Conservation (phyloP, 1,284 basidiomycete genomes). For the Apiotrichum akiyoshidainum region DNA sequence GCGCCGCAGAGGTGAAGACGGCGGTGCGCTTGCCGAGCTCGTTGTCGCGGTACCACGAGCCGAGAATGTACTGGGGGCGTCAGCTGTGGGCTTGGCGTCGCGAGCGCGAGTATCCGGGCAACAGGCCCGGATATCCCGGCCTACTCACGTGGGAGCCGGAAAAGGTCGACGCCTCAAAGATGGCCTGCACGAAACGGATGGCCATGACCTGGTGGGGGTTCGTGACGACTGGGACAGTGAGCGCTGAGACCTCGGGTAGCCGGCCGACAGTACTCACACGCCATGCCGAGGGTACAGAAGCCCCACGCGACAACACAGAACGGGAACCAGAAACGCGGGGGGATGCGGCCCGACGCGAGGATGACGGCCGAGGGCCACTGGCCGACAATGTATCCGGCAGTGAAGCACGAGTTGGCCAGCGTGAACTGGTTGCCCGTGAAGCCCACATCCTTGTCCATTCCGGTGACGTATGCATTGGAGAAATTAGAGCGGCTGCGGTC, state of each 20-base stretch:
- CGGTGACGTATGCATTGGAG: constrained; percentile 31
- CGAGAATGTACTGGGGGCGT: constrained; percentile 37
- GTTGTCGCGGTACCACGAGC: constrained; percentile 44
- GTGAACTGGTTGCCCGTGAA: constrained; percentile 28
- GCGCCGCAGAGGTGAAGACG: constrained; percentile 40
- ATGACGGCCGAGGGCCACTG: constrained; percentile 38
- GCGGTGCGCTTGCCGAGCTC: constrained; percentile 45
- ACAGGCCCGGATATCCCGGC: too few relatives aligned
- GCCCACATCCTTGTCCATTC: constrained; percentile 34
- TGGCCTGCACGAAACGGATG: constrained; percentile 34
- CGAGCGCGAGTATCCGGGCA: background rate
- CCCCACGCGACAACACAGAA: constrained; percentile 39
- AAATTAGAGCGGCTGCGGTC: constrained; percentile 10
- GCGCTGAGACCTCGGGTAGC: constrained; percentile 20
- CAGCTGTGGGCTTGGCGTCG: background rate
- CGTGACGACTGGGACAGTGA: constrained; percentile 20
- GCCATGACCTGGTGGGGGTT: constrained; percentile 36
- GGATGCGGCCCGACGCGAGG: constrained; percentile 36
- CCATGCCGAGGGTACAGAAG: constrained; percentile 25
- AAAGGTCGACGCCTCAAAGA: constrained; percentile 41
- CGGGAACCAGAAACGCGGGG: constrained; percentile 41
- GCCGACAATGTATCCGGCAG: constrained; percentile 40
- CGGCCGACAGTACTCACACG: constrained; percentile 11
- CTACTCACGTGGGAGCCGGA: constrained; percentile 27
- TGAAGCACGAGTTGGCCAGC: constrained; percentile 34